phyloP scores from a whole-genome alignment of 78 protist genomes.

The Dictyostelium firmibasis region DNA sequence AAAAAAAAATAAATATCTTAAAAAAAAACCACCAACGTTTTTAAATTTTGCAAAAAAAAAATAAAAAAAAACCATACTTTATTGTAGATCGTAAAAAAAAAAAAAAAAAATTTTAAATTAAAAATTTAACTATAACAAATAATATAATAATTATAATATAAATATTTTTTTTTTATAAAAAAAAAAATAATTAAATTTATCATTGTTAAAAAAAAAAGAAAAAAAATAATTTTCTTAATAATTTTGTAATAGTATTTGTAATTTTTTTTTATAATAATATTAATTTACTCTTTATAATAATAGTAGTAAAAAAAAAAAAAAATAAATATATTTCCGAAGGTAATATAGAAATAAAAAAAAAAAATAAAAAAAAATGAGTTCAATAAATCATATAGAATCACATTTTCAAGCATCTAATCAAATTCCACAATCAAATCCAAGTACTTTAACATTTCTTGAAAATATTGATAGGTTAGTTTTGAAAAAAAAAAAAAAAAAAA shows the following conservation, averaged over 20 bases:
- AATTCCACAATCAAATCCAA: background rate
- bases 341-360: background rate
- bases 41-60: background rate
- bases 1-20: background rate
- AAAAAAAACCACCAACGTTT: background rate
- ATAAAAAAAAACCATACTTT: background rate
- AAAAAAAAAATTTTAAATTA: background rate
- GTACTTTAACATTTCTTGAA: slow-evolving; percentile 30
- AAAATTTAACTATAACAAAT: background rate
- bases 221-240: too few species aligned
- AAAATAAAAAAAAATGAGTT: background rate
- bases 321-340: too few species aligned
- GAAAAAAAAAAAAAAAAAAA: background rate
- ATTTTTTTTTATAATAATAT: too few species aligned
- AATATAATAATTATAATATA: background rate
- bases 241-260: background rate
- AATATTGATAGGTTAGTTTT: slow-evolving; percentile 59
- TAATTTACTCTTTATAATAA: too few species aligned
- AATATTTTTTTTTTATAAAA: too few species aligned
- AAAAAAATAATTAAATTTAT: too few species aligned
- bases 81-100: background rate
- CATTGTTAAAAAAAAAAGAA: background rate
- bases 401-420: background rate
- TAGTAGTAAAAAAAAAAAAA: background rate
- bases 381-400: slow-evolving; percentile 46